These are phyloP conservation scores for Litchi chinensis DNA, from an alignment of 345 rosid genomes.

Conservation along the genomic window DNA sequence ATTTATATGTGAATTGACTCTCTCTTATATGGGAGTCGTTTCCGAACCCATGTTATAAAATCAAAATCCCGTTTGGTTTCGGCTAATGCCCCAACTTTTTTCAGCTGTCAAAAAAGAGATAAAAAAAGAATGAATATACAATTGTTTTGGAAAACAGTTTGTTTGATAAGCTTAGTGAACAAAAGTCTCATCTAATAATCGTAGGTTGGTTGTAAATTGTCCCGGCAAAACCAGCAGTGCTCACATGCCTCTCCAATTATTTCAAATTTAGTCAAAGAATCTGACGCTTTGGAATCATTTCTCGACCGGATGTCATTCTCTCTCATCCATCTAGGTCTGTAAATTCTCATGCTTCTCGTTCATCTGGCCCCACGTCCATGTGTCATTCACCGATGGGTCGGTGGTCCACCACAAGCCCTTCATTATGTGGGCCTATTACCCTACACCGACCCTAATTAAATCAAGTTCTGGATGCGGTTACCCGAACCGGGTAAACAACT, in stretches of 20 bases:
- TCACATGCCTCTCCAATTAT: constrained; percentile 14
- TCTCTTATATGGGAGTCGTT: too few relatives aligned
- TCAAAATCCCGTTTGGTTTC: too few relatives aligned
- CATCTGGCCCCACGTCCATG: constrained; percentile 32
- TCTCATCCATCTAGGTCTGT: not conserved
- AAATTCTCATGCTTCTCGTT: too few relatives aligned
- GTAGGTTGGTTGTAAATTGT: not conserved
- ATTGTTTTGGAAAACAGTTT: not conserved
- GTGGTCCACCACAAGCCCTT: constrained; percentile 25
- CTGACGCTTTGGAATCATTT: constrained; percentile 23
- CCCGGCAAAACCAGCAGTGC: not conserved
- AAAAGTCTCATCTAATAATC: not conserved
- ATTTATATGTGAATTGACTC: too few relatives aligned
- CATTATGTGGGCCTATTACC: constrained; percentile 5
- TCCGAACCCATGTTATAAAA: too few relatives aligned
- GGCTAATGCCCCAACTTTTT: too few relatives aligned
- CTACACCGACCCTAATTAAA: constrained; percentile 10
- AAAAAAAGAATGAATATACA: too few relatives aligned
- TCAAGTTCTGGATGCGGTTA: not conserved
- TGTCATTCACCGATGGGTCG: constrained; percentile 32
- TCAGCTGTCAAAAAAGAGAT: too few relatives aligned
- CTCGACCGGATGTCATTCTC: not conserved
- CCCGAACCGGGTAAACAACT: constrained; percentile 11
- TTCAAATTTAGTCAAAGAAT: constrained; percentile 7
- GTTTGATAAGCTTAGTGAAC: not conserved